Evolutionary conservation across 2,329 filamentous ascomycete genomes (phyloP), one percentile per base, ranked within the genome.

Genomic region (Trichoderma gracile): DNA sequence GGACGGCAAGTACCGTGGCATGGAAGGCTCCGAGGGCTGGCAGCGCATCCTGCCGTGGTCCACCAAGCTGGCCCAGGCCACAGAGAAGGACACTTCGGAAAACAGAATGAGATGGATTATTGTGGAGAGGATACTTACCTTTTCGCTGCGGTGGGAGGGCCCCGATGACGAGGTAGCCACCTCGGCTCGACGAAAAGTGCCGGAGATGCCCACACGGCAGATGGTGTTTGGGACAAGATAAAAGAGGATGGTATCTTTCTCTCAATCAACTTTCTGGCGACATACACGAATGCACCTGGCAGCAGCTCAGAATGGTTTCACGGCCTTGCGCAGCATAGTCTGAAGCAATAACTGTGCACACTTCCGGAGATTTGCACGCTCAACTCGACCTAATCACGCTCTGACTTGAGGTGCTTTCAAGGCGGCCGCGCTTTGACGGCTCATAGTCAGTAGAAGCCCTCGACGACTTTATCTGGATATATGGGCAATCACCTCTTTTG

Each of bases 101-200:
- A 74, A 77, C 61, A 68, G 72, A 50, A 74, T 77, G 74, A 71
- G 76, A 63, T 78, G 76, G 76, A 73, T 76, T 33, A 68, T 76
- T 23, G 75, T 78, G 9, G 76, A 78, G 66, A 71, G 76, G 17
- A 76, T 73, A 45, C 66, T 78, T 33, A 78, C 76, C 1, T 77
- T 78, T 62, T 75, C 75, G 6, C 67, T 78, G 43, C 70, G 73
- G 15, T 75, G 75, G 69, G 76, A 78, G 19, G 73, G 71, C n/a
- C 71, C 71, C 52, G 71, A 67, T 19, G 74, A 74, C 45, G 65
- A 72, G 19, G 69, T 70, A n/a, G 65, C 68, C 15, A 61, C 53
- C n/a, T 38, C 54, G 9, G 46, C 64, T n/a, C 64, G 65, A 49
- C 65, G 67, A 58, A 63, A 63, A 55, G 57, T 57, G 33, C 50